Percentiles rank a stretch among this genome's conserved stretches.
Conservation (phyloP, 2,329 filamentous ascomycete species). For the Paracorniculantispora psalliotae region DNA sequence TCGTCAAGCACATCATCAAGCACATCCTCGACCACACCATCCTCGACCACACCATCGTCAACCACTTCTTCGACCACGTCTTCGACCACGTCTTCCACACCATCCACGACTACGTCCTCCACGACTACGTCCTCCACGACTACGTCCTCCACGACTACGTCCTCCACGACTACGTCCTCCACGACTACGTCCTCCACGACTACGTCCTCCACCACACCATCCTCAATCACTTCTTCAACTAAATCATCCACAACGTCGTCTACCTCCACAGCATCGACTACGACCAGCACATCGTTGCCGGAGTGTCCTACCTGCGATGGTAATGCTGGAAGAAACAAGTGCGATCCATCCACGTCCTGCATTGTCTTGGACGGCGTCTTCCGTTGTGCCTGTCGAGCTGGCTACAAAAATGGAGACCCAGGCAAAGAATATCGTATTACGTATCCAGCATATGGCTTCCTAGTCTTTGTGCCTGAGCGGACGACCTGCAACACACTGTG, state of each 20-base stretch:
- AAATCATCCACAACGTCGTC: neutral
- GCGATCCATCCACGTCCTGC: slow-evolving; percentile 1
- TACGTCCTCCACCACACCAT: neutral
- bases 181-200: neutral
- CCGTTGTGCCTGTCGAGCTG: slow-evolving; percentile 3
- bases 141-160: neutral
- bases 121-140: neutral
- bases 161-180: neutral
- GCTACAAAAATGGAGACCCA: neutral
- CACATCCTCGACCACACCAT: neutral
- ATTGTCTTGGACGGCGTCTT: neutral
- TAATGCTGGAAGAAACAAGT: neutral
- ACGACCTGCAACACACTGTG: slow-evolving; percentile 2
- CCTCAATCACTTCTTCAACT: neutral
- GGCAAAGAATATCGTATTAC: neutral
- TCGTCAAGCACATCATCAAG: neutral
- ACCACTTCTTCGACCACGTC: neutral
- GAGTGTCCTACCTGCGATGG: neutral
- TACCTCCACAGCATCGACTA: neutral
- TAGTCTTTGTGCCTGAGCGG: slow-evolving; percentile 1
- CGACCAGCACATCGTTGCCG: neutral
- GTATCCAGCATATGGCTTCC: neutral
- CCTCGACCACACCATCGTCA: neutral
- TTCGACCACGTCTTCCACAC: neutral
- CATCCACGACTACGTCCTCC: neutral